A percentile compares a stretch with the other conserved stretches of the same genome.
phyloP scores from a whole-genome alignment of 164 flowering plant species.

The Chimonanthus salicifolius region DNA sequence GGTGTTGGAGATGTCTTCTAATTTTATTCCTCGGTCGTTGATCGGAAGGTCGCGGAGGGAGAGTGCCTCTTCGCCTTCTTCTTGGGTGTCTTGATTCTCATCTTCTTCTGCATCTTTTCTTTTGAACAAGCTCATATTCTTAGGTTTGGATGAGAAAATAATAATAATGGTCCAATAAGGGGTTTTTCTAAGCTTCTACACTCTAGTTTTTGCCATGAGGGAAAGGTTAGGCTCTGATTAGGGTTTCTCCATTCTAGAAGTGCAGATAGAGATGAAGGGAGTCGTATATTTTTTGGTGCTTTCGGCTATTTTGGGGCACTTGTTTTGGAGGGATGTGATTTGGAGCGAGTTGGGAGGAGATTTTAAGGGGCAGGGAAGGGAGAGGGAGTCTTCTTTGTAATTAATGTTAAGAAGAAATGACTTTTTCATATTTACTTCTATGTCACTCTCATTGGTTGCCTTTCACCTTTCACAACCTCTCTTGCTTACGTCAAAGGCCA shows the following conservation, averaged over 20 bases:
- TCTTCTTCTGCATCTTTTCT: not conserved
- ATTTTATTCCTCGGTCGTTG: not conserved
- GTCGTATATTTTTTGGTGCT: not conserved
- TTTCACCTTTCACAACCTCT: no score
- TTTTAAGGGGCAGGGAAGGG: not conserved
- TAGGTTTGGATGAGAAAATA: not conserved
- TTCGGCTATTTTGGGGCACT: not conserved
- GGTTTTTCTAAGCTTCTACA: not conserved
- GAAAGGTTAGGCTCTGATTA: not conserved
- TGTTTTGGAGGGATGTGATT: not conserved
- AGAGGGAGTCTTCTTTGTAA: not conserved
- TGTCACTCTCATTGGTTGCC: no score
- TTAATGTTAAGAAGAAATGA: not conserved
- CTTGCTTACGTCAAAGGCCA: no score
- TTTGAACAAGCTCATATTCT: not conserved
- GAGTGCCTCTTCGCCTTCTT: conserved; percentile 20
- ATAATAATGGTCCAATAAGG: not conserved
- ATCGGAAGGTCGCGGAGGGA: conserved; percentile 31
- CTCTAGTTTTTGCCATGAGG: no score
- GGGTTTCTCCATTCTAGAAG: not conserved
- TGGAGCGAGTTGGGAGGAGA: not conserved
- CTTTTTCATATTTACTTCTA: not conserved
- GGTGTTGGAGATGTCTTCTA: not conserved
- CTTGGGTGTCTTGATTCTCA: not conserved
- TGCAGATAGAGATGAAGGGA: not conserved